phyloP scores from a whole-genome alignment of 2,329 filamentous ascomycete species.

The Zymoseptoria brevis region DNA sequence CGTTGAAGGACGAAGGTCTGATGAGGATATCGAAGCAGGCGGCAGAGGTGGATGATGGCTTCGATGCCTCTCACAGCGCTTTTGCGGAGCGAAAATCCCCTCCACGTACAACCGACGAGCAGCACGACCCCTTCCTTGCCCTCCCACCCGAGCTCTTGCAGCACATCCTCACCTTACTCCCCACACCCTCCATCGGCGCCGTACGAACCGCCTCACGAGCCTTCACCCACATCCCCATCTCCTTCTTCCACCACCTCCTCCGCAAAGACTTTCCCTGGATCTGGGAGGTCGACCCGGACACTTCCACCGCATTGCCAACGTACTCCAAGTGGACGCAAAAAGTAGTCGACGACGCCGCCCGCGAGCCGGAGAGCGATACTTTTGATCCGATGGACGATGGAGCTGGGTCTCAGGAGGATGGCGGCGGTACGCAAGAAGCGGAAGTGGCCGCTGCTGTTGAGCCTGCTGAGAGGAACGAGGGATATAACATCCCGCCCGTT shows the following conservation, averaged over 20 bases:
- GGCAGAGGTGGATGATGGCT: not conserved
- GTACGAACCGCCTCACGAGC: conserved; percentile 7
- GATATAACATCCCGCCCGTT: not conserved
- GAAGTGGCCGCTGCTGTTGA: not conserved
- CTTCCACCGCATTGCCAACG: not conserved
- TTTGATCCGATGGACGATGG: not conserved
- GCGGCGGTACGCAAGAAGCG: not conserved
- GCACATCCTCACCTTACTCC: conserved; percentile 1
- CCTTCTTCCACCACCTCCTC: conserved; percentile 8
- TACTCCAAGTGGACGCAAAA: conserved; percentile 4
- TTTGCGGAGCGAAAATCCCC: not conserved
- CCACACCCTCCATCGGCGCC: conserved; percentile 3
- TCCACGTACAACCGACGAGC: not conserved
- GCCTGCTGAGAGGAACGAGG: not conserved
- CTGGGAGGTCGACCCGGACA: conserved; percentile 10
- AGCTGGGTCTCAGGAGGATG: not conserved
- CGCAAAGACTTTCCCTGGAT: conserved; percentile 13
- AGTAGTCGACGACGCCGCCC: not conserved
- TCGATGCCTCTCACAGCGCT: not conserved
- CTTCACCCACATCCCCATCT: conserved; percentile 11
- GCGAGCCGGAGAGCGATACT: not conserved
- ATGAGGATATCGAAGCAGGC: not conserved
- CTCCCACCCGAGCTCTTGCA: conserved; percentile 4
- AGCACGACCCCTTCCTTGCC: conserved; percentile 3
- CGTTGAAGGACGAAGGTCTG: conserved; percentile 1